Base-by-base conservation (phyloP, 441 rosid genomes). In the Adansonia rubrostipa region DNA sequence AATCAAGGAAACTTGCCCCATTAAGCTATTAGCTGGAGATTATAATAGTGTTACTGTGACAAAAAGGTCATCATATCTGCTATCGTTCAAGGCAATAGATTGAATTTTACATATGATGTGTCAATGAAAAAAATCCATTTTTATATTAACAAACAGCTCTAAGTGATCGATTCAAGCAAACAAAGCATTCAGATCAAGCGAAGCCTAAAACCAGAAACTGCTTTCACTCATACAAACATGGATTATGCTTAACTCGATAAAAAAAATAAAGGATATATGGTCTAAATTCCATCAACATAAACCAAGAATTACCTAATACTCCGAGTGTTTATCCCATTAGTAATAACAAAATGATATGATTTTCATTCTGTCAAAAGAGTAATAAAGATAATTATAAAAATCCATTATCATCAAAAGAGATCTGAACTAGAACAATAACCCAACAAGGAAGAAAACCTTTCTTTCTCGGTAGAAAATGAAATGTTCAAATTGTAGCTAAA, bases 1-100 rank as follows among this genome's bases (percentile, higher is more conserved):
- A 20, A 60, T 62, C 9, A 24, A 75, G 60, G 66, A 62, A 65
- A 65, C 53, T 36, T 51, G 54, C 19, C 54, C 15, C 20, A 22
- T 22, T 44, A 69, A 74, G 69, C 14, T 10, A 15, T 74, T 74
- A 74, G 69, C 56, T 7, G n/a, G 57, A 74, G 58, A 19, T 6
- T 42, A 57, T 0, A 9, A 17, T 40, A 17, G 20, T 36, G 40
- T n/a, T 71, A 4, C 24, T n/a, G 33, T 2, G 8, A 54, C 57
- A 56, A 14, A 22, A 40, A 20, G 36, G 20, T 73, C 66, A 57
- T 57, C 28, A 47, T 11, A 69, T 24, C 19, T 36, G 69, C 10
- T 20, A 14, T 40, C 76, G 10, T 73, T 40, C 51, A 54, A 56
- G 36, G 76, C 65, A 73, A 73, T 56, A 56, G 57, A 56, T 56